Evolutionary conservation across 805 yeast species (phyloP).

Genomic region (Candida sithepensis): DNA sequence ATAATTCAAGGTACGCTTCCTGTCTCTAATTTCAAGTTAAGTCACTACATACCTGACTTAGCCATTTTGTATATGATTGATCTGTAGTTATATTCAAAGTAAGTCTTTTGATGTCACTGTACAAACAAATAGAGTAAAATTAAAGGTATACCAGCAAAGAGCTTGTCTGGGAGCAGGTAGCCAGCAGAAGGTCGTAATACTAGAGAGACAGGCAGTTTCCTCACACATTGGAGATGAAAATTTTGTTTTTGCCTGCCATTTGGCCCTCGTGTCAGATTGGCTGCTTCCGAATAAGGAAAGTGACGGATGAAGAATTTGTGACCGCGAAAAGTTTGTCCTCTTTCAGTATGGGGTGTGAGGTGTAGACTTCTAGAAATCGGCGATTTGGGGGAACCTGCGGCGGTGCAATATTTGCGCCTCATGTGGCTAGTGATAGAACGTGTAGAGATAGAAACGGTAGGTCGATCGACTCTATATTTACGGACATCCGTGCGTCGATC

Average conservation of each 20-base stretch:
- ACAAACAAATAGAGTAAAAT: neutral
- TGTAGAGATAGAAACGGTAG: too few relatives aligned
- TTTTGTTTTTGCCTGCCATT: neutral
- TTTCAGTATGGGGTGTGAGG: neutral
- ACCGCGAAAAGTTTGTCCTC: neutral
- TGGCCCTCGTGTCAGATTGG: neutral
- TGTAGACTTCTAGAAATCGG: too few relatives aligned
- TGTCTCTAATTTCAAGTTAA: neutral
- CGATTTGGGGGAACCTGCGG: too few relatives aligned
- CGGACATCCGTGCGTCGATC: too few relatives aligned
- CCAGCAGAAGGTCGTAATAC: neutral
- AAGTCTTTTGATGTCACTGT: neutral
- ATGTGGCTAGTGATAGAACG: too few relatives aligned
- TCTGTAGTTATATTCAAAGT: neutral
- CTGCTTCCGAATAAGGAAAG: neutral
- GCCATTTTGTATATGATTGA: conserved; percentile 42
- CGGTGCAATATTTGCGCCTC: neutral
- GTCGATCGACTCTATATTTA: too few relatives aligned
- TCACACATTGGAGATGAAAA: neutral
- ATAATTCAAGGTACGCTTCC: neutral
- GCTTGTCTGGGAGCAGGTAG: neutral
- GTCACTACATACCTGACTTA: conserved; percentile 56
- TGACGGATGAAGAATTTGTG: neutral
- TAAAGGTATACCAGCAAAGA: neutral
- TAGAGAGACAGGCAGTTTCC: neutral